Evolutionary conservation across 371 early-diverging fungal genomes (phyloP).

Genomic region (Mortierella sp.): DNA sequence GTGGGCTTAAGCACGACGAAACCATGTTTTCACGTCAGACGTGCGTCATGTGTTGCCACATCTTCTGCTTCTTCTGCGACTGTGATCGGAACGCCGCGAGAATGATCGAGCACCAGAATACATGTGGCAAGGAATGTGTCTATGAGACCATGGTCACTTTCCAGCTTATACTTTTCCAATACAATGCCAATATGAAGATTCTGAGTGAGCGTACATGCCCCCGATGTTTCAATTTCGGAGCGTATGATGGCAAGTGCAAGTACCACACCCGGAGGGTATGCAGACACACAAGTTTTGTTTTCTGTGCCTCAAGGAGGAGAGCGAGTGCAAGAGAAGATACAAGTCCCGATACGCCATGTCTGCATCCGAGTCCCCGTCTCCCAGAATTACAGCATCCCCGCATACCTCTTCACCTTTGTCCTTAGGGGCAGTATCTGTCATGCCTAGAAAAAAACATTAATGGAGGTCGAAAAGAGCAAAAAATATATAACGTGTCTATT

Average conservation of each 20-base stretch:
- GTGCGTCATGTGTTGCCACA: constrained; percentile 14
- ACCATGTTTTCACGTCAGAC: constrained; percentile 21
- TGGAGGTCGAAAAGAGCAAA: too few relatives aligned
- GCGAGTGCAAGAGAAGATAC: constrained; percentile 19
- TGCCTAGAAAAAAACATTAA: too few relatives aligned
- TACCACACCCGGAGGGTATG: constrained; percentile 27
- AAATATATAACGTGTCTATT: too few relatives aligned
- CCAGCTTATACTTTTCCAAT: constrained; percentile 25
- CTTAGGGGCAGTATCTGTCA: too few relatives aligned
- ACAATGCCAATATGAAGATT: constrained; percentile 17
- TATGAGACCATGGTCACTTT: constrained; percentile 36
- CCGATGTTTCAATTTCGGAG: constrained; percentile 30
- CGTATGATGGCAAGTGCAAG: constrained; percentile 36
- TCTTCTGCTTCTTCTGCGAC: constrained; percentile 37
- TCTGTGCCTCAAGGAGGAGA: constrained; percentile 25
- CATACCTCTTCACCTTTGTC: too few relatives aligned
- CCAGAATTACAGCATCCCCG: too few relatives aligned
- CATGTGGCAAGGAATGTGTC: constrained; percentile 31
- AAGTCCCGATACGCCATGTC: constrained; percentile 12
- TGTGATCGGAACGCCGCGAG: constrained; percentile 14
- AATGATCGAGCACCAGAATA: constrained; percentile 14
- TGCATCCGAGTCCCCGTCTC: too few relatives aligned
- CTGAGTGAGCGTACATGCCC: constrained; percentile 27
- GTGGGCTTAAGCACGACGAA: constrained; percentile 33
- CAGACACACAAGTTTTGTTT: constrained; percentile 30